Conservation (phyloP, 164 flowering plant species). For the Nelumbo lutea region DNA sequence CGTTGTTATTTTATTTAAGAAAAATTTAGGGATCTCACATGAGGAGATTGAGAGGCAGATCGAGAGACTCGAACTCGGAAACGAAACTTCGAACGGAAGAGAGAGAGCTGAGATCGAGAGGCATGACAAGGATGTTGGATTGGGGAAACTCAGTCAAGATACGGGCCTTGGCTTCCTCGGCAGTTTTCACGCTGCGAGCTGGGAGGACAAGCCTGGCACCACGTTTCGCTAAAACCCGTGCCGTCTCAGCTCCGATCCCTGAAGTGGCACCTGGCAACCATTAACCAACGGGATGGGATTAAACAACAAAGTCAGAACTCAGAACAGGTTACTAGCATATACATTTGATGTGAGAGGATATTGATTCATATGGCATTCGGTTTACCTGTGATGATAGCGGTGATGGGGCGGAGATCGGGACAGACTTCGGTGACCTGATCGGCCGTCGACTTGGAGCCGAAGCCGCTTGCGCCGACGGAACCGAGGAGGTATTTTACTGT, state of each 20-base stretch:
- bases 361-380: background rate
- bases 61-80: conserved; percentile 41
- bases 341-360: too few relatives aligned
- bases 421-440: conserved; percentile 60
- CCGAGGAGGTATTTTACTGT: conserved; percentile 72
- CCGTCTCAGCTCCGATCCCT: conserved; percentile 97
- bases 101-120: conserved; percentile 88
- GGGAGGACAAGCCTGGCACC: conserved; percentile 38
- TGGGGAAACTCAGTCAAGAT: conserved; percentile 62
- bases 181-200: conserved; percentile 71
- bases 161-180: conserved; percentile 68
- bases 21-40: conserved; percentile 29
- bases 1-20: background rate
- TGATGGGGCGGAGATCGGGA: conserved; percentile 50
- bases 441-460: conserved; percentile 88
- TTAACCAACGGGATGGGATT: background rate
- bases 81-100: conserved; percentile 62
- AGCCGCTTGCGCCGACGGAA: conserved; percentile 64
- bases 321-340: background rate
- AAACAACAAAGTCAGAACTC: background rate
- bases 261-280: conserved; percentile 74
- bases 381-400: conserved; percentile 89
- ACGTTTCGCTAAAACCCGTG: conserved; percentile 28
- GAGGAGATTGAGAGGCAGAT: conserved; percentile 67
- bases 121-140: conserved; percentile 63